Evolutionary conservation across 768 basidiomycete species (phyloP).

Genomic region (Lactifluus echinatus): DNA sequence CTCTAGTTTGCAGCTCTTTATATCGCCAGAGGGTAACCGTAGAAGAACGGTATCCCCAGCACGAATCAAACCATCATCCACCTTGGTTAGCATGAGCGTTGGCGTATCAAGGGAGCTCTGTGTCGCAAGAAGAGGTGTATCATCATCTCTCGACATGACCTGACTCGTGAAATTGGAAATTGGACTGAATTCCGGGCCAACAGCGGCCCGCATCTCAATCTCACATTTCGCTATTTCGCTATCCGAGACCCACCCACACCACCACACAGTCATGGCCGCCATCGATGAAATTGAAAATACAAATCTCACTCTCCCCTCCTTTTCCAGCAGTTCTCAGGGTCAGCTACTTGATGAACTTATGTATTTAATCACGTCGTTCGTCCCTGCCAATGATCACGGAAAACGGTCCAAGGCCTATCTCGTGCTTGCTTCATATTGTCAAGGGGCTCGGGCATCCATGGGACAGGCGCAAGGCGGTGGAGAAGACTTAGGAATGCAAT

Average conservation of each 20-base stretch:
- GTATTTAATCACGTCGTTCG: conserved; percentile 18
- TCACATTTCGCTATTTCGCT: background rate
- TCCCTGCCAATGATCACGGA: conserved; percentile 7
- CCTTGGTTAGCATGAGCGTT: background rate
- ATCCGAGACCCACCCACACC: too few species aligned
- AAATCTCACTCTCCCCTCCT: background rate
- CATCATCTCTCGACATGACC: background rate
- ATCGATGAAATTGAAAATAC: conserved; percentile 8
- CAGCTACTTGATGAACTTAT: conserved; percentile 20
- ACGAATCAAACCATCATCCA: conserved; percentile 34
- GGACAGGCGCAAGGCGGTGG: conserved; percentile 29
- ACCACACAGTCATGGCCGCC: conserved; percentile 6
- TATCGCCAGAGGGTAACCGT: conserved; percentile 68
- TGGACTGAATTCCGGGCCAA: background rate
- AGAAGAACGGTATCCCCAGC: conserved; percentile 73
- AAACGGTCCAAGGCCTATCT: conserved; percentile 62
- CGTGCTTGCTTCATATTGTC: conserved; percentile 58
- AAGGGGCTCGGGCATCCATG: conserved; percentile 40
- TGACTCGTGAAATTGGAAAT: background rate
- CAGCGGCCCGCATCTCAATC: too few species aligned
- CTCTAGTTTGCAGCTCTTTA: conserved; percentile 66
- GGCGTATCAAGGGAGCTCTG: background rate
- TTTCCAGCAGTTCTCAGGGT: background rate
- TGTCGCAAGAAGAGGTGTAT: background rate
- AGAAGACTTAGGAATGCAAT: conserved; percentile 40